Evolutionary conservation across 129 eudicot species (phyloP), one percentile per base, ranked within the genome.

Genomic region (Arctium lappa): DNA sequence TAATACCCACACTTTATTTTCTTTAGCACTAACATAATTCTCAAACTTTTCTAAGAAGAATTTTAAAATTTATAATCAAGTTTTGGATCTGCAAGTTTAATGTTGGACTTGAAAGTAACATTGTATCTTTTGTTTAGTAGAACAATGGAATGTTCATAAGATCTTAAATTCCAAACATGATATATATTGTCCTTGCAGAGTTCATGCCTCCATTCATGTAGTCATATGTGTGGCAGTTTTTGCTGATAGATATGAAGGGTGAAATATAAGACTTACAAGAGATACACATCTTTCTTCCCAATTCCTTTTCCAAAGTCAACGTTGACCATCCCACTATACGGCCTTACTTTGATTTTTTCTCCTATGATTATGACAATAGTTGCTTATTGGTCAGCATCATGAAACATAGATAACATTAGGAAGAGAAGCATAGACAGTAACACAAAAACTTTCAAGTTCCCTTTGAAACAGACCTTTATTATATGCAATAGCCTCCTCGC

Each of bases 261-360:
- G 31, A 46, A 40, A 66, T 40, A 63, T 65, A 44, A 31, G 85
- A 92, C 97, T 90, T 90, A 93, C 99, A 95, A 88, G 80, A 95
- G 97, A 87, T 85, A 93, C 44, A 95, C 99, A 72, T 95, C 98
- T 86, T 79, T 88, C 89, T 89, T 95, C 76, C 97, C 89, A 36
- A 95, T 91, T 76, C 99, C 99, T 74, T 69, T 83, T 79, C 99
- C 99, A 77, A 95, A 95, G 83, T 95, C 94, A 76, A 95, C 91
- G 84, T 84, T 93, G 86, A 93, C 90, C 95, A 88, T 93, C 78
- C 97, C 95, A 79, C 97, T 95, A 66, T 95, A 95, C 29, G 99
- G 98, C 91, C 90, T 91, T 83, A 90, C 79, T 85, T 86, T 89
- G 46, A 93, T 81, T 89, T 86, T 89, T 72, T 87, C 88, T 85